Conservation (phyloP, 495 filamentous ascomycete species). For the Aspergillus bertholletiae region DNA sequence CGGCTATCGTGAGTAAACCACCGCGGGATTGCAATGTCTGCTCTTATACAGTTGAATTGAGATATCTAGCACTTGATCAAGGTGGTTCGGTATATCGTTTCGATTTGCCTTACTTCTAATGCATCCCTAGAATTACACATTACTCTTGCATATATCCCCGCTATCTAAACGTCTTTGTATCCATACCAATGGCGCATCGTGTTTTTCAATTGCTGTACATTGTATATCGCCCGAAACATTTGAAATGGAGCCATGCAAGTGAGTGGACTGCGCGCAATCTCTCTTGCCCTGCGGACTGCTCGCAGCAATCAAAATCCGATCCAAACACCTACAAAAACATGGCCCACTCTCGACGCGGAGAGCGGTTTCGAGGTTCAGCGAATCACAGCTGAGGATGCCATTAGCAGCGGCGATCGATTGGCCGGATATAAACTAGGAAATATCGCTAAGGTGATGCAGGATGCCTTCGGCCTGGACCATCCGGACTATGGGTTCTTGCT, state of each 20-base stretch:
- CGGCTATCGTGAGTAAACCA: no score
- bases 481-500: constrained; percentile 21
- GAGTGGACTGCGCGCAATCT: constrained; percentile 7
- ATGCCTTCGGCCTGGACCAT: constrained; percentile 18
- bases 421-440: constrained; percentile 22
- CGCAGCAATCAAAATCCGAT: constrained; percentile 6
- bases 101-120: no score
- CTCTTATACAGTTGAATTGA: no score
- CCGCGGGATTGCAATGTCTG: no score
- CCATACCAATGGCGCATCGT: no score
- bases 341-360: constrained; percentile 13
- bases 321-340: constrained; percentile 17
- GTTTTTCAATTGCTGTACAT: no score
- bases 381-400: constrained; percentile 9
- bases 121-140: no score
- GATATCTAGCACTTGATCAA: no score
- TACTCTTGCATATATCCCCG: no score
- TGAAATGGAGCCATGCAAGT: not conserved
- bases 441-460: constrained; percentile 24
- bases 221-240: not conserved
- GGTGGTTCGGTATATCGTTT: no score
- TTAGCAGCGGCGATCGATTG: constrained; percentile 15
- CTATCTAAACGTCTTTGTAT: no score
- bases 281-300: constrained; percentile 11
- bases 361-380: constrained; percentile 15